Base-by-base conservation (phyloP, 371 early-diverging fungal species). In the Fennellomyces sp. region DNA sequence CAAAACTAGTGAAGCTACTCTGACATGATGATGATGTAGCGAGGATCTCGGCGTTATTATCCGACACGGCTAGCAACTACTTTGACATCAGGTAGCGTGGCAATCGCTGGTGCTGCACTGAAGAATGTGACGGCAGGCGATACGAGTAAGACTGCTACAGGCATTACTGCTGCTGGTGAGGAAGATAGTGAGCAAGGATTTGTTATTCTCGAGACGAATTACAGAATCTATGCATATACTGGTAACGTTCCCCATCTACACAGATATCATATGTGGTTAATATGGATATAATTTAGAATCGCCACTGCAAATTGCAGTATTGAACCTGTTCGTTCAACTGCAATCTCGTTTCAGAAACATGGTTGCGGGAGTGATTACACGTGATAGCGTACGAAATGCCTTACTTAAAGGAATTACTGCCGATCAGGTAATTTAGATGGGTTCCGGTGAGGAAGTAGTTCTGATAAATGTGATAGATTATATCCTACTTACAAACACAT, bases 261-360 rank as follows among this genome's bases (percentile, higher is more conserved):
- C n/a, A n/a, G n/a, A n/a, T n/a, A n/a, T n/a, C n/a, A n/a, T n/a
- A n/a, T n/a, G n/a, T 3, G 1, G 23, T 45, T 21, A 21, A 45
- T 45, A 17, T 23, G 23, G 17, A 45, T n/a, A 45, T 45, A n/a
- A n/a, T n/a, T n/a, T n/a, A 84, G 91, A 90, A 52, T 97, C 97
- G 23, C 92, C 93, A n/a, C 80, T 99, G 33, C 97, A 99, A 66
- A 97, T 97, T 47, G 92, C 97, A n/a, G 95, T 99, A 12, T 72
- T 99, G 21, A 91, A 91, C 52, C 72, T 99, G 55, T 99, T 99
- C 81, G 89, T 93, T 8, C 81, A 89, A 29, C 70, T 97, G 23
- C 85, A 90, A 61, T 81, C 88, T 17, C 88, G 95, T 21, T 97
- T 99, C 68, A 86, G 92, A 31, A 99, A 99, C 78, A 90, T 99